A percentile compares a stretch with the other conserved stretches of the same genome.
phyloP scores from a whole-genome alignment of 2,329 filamentous ascomycete species.

The Dactylella cylindrospora region DNA sequence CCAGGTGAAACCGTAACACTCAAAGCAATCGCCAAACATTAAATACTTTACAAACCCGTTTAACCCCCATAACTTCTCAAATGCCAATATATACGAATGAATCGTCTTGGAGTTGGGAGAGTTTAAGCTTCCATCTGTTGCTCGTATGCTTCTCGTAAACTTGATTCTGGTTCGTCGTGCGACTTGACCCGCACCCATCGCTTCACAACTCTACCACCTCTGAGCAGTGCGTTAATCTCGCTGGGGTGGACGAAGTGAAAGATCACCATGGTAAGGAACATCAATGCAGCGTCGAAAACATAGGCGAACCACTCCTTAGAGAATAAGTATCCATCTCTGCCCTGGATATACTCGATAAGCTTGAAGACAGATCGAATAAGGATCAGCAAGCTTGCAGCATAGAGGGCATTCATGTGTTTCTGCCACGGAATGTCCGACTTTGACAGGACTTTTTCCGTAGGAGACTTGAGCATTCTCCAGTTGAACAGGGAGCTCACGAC shows the following conservation, averaged over 20 bases:
- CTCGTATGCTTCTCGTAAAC: background rate
- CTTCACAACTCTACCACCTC: constrained; percentile 3
- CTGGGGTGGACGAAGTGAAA: constrained; percentile 53
- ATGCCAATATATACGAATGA: too few relatives aligned
- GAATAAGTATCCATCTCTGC: constrained; percentile 55
- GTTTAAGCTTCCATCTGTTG: constrained; percentile 2
- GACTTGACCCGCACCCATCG: background rate
- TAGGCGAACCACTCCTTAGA: constrained; percentile 56
- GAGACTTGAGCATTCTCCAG: constrained; percentile 3
- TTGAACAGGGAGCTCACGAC: constrained; percentile 58
- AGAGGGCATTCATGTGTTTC: constrained; percentile 52
- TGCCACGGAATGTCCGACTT: background rate
- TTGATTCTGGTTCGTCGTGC: background rate
- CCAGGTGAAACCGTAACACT: too few relatives aligned
- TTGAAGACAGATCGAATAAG: constrained; percentile 57
- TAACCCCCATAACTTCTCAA: too few relatives aligned
- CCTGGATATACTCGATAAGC: constrained; percentile 56
- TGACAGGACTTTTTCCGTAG: constrained; percentile 6
- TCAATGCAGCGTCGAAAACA: constrained; percentile 56
- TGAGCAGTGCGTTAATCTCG: constrained; percentile 8
- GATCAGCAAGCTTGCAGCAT: constrained; percentile 55
- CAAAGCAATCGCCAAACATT: too few relatives aligned
- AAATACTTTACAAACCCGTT: too few relatives aligned
- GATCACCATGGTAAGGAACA: constrained; percentile 54
- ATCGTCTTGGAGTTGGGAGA: too few relatives aligned